phyloP scores from a whole-genome alignment of 2,329 filamentous ascomycete genomes.

The Colletotrichum musae region DNA sequence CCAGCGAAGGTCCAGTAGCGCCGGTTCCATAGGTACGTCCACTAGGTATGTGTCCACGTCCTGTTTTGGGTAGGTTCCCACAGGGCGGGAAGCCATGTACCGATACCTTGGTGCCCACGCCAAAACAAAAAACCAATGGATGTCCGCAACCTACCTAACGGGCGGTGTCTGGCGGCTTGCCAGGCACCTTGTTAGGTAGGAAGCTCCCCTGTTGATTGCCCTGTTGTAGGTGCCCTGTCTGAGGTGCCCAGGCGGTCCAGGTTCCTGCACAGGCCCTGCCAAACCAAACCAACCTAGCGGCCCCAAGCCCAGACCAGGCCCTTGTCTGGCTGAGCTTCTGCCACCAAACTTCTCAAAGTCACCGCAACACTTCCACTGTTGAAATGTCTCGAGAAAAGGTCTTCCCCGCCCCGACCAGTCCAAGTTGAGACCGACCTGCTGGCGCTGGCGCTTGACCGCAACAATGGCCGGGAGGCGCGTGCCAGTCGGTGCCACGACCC shows the following conservation, averaged over 20 bases:
- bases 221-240: constrained; percentile 13
- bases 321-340: constrained; percentile 3
- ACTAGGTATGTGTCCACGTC: too few species aligned
- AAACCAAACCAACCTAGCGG: background rate
- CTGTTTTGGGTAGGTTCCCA: background rate
- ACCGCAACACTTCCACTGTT: constrained; percentile 15
- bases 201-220: background rate
- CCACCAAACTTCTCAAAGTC: background rate
- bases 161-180: too few species aligned
- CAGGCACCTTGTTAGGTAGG: too few species aligned
- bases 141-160: too few species aligned
- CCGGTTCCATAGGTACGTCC: too few species aligned
- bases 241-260: constrained; percentile 3
- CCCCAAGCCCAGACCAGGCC: background rate
- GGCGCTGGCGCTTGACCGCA: constrained; percentile 39
- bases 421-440: constrained; percentile 37
- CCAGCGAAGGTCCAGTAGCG: too few species aligned
- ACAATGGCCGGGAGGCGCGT: constrained; percentile 40
- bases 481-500: constrained; percentile 31
- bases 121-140: too few species aligned
- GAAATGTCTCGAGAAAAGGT: background rate
- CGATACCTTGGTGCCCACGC: too few species aligned
- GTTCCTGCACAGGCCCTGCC: constrained; percentile 35
- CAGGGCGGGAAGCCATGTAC: constrained; percentile 4
- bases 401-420: constrained; percentile 40